Evolutionary conservation across 805 yeast genomes (phyloP).

Genomic region (Barnettozyma vustinii): DNA sequence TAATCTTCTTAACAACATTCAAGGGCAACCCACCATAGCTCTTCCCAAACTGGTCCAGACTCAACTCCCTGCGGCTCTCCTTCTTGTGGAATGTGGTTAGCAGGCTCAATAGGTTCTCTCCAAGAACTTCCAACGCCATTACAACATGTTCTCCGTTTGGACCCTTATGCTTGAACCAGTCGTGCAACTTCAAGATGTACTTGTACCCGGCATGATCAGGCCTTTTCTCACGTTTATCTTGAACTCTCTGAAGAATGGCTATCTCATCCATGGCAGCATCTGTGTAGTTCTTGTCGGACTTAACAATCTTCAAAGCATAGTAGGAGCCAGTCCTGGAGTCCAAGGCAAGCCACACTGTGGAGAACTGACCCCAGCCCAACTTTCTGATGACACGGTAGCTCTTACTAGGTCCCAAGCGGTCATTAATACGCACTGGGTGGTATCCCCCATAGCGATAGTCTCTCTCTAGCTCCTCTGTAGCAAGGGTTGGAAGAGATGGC

Average conservation of each 20-base stretch:
- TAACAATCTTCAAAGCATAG: slow-evolving; percentile 59
- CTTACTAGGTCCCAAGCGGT: slow-evolving; percentile 40
- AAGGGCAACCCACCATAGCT: slow-evolving; percentile 51
- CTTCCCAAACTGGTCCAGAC: slow-evolving; percentile 26
- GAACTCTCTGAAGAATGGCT: slow-evolving; percentile 36
- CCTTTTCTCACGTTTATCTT: slow-evolving; percentile 20
- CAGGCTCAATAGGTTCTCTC: slow-evolving; percentile 51
- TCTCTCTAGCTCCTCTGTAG: slow-evolving; percentile 41
- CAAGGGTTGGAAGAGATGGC: background rate
- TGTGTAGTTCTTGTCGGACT: slow-evolving; percentile 45
- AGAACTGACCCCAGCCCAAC: slow-evolving; percentile 69
- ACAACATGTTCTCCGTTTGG: slow-evolving; percentile 62
- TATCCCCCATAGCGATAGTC: slow-evolving; percentile 61
- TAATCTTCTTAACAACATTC: slow-evolving; percentile 47
- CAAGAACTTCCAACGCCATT: slow-evolving; percentile 62
- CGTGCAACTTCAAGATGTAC: slow-evolving; percentile 48
- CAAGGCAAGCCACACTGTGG: slow-evolving; percentile 64
- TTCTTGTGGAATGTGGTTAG: slow-evolving; percentile 34
- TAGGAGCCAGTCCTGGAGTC: slow-evolving; percentile 35
- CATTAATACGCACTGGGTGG: slow-evolving; percentile 57
- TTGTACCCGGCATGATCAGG: slow-evolving; percentile 43
- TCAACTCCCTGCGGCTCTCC: background rate
- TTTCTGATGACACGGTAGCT: slow-evolving; percentile 47
- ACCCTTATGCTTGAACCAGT: slow-evolving; percentile 51
- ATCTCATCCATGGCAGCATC: slow-evolving; percentile 68